Conservation (phyloP, 306 rosid species). For the Purshia tridentata region DNA sequence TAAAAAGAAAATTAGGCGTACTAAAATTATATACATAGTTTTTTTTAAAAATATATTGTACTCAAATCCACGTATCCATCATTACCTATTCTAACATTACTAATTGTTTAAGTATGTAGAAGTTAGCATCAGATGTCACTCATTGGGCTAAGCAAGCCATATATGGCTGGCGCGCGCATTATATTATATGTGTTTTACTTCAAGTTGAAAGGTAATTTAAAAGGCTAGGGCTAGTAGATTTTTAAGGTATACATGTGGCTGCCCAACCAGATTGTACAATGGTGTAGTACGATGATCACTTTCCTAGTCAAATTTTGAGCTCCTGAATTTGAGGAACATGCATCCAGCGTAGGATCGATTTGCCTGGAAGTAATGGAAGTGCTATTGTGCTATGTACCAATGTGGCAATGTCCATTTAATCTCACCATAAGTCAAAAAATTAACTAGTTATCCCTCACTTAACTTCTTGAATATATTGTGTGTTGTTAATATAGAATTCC, state of each 20-base stretch:
- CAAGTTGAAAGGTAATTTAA: neutral
- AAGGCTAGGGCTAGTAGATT: neutral
- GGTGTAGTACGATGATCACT: neutral
- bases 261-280: neutral
- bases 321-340: constrained; percentile 9
- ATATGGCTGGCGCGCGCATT: neutral
- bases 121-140: neutral
- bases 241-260: neutral
- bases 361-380: neutral
- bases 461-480: neutral
- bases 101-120: too few species aligned
- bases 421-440: neutral
- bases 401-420: neutral
- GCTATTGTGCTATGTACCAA: neutral
- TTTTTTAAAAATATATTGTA: too few species aligned
- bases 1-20: too few species aligned
- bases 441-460: neutral
- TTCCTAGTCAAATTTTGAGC: neutral
- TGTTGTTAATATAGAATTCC: neutral
- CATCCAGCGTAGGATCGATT: neutral
- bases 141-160: neutral
- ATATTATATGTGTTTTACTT: neutral
- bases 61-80: too few species aligned
- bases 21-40: too few species aligned
- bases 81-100: too few species aligned